Evolutionary conservation across 2,329 filamentous ascomycete species (phyloP), one percentile per base, ranked within the genome.

Genomic region (Pezicula rhizophila): DNA sequence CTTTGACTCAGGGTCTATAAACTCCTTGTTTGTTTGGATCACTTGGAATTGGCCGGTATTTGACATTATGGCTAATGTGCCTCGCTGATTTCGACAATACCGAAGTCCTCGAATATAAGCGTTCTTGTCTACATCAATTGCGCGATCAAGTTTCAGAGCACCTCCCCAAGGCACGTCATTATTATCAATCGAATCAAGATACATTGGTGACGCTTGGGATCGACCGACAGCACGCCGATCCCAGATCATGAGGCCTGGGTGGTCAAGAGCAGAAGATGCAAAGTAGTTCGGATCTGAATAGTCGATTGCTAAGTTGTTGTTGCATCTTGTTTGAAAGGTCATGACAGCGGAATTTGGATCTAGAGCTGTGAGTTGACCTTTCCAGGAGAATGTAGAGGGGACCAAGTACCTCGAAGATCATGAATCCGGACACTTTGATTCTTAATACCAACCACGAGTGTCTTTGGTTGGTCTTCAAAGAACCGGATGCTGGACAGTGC

Each of bases 401-500:
- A 33, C 25, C 34, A 59, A 65, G 57, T 69, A 88, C 85, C 86
- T 75, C 89, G 74, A 45, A 95, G 72, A 66, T 93, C 89, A 58
- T 90, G 89, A 25, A 92, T 78, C 14, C 86, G 76, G 41, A 93
- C 76, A 34, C 84, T 87, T 55, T 87, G 80, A 39, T 85, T 80
- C 56, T 87, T 87, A 44, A 91, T 85, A 1, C 86, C 87, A 25
- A 84, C 83, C 25, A 91, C 80, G 10, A 93, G 70, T 18, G 84
- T 86, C 54, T 89, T 80, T 8, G 88, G 87, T 54, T 83, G 85
- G 55, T 86, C 80, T 50, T 87, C 79, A 51, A 92, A 91, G 71
- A 92, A 95, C 60, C 87, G 84, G 58, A 91, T 82, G 60, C 87
- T 91, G 1, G 85, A 88, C 20, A 93, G 84, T n/a, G 86, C 84